Conservation (phyloP, 805 yeast species). For the Sungouiozyma ichnusensis region DNA sequence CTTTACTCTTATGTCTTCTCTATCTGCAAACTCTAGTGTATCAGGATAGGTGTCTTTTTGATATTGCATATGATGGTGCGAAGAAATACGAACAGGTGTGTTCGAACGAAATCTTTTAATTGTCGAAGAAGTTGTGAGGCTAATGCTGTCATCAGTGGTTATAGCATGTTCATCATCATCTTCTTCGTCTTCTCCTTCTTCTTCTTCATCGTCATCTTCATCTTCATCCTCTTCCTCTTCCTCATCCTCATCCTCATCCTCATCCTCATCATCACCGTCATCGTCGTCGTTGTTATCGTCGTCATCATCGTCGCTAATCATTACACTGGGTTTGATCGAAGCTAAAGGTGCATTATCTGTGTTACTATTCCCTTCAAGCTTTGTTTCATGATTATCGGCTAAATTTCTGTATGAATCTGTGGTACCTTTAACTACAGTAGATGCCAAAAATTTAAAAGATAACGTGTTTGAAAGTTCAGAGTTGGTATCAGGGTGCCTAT, state of each 20-base stretch:
- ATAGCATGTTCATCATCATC: not conserved
- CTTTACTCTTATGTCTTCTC: not conserved
- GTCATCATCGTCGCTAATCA: conserved; percentile 4
- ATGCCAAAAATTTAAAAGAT: too few species aligned
- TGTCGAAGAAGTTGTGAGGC: not conserved
- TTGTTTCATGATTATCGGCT: too few species aligned
- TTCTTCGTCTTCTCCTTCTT: conserved; percentile 1
- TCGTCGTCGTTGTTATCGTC: conserved; percentile 7
- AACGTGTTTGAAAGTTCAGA: not conserved
- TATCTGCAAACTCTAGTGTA: not conserved
- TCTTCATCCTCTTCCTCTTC: not conserved
- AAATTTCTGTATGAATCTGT: too few species aligned
- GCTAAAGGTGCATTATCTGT: too few species aligned
- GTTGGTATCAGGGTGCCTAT: not conserved
- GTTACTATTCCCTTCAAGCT: too few species aligned
- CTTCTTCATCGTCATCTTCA: conserved; percentile 4
- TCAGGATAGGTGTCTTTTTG: not conserved
- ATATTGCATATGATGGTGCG: not conserved
- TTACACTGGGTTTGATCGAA: conserved; percentile 7
- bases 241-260: conserved; percentile 1
- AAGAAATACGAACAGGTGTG: not conserved
- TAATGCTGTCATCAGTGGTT: not conserved
- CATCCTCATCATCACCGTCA: conserved; percentile 1
- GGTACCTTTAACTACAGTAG: too few species aligned
- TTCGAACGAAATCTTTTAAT: not conserved